Percentiles rank a stretch among this genome's conserved stretches.
Evolutionary conservation across 2,329 filamentous ascomycete species (phyloP).

Genomic region (Sporothrix luriei): DNA sequence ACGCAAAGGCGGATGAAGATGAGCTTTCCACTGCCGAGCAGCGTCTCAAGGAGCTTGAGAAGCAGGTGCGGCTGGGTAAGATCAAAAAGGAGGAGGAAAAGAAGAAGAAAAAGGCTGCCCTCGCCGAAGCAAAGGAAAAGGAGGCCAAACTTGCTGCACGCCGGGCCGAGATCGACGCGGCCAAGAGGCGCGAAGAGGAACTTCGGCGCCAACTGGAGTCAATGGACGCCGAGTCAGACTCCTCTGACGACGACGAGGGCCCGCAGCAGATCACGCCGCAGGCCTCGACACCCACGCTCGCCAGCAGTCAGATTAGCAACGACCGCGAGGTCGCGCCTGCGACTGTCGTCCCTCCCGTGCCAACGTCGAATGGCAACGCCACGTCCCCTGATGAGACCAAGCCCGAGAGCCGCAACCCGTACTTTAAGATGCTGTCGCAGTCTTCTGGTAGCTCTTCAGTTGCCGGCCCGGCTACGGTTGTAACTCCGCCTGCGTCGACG

Average conservation of each 20-base stretch:
- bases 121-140: constrained; percentile 84
- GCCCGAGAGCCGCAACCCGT: constrained; percentile 88
- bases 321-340: constrained; percentile 58
- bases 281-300: constrained; percentile 60
- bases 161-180: constrained; percentile 87
- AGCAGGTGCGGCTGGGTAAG: constrained; percentile 91
- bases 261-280: constrained; percentile 66
- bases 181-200: constrained; percentile 85
- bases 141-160: constrained; percentile 81
- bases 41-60: constrained; percentile 84
- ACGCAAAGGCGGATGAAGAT: constrained; percentile 73
- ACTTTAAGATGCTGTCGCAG: constrained; percentile 85
- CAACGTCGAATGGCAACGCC: constrained; percentile 52
- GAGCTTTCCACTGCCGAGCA: constrained; percentile 79
- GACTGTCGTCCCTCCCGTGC: constrained; percentile 38
- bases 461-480: constrained; percentile 36
- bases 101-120: constrained; percentile 83
- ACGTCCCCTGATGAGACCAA: constrained; percentile 57
- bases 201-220: constrained; percentile 83
- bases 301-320: constrained; percentile 55
- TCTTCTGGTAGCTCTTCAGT: constrained; percentile 57
- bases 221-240: constrained; percentile 65
- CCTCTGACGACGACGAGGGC: constrained; percentile 77
- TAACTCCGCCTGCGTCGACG: constrained; percentile 43
- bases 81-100: constrained; percentile 96